Percentiles rank a stretch among this genome's conserved stretches.
phyloP scores from a whole-genome alignment of 1,284 basidiomycete species.

The Marasmius sp. region DNA sequence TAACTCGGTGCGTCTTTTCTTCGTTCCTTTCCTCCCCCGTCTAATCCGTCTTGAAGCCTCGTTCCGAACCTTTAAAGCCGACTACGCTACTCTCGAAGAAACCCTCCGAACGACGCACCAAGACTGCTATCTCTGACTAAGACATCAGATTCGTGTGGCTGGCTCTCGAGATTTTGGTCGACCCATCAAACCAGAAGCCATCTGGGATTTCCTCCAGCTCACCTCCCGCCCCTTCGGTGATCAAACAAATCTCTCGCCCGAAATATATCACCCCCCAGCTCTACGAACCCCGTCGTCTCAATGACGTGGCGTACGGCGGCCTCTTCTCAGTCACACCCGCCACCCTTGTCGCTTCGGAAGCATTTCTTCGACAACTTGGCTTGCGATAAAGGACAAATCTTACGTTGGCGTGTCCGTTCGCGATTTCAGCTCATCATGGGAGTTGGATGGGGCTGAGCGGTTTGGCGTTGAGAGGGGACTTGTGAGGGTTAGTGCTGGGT shows the following conservation, averaged over 20 bases:
- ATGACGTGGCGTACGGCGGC: constrained; percentile 78
- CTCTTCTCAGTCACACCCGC: constrained; percentile 92
- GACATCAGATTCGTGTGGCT: no score
- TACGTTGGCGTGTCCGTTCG: constrained; percentile 91
- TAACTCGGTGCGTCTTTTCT: constrained; percentile 65
- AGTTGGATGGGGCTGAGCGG: constrained; percentile 88
- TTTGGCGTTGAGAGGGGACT: constrained; percentile 87
- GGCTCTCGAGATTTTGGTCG: no score
- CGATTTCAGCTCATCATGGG: constrained; percentile 91
- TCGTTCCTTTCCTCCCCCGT: constrained; percentile 1
- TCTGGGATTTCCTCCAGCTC: constrained; percentile 85
- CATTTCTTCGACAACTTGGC: constrained; percentile 86
- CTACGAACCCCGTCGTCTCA: constrained; percentile 70
- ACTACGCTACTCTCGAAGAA: constrained; percentile 67
- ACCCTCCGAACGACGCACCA: constrained; percentile 71
- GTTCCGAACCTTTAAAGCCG: constrained; percentile 82
- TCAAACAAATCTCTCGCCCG: constrained; percentile 91
- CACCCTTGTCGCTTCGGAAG: constrained; percentile 62
- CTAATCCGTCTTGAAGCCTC: constrained; percentile 46
- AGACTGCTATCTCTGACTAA: constrained; percentile 86
- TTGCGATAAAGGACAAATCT: constrained; percentile 96
- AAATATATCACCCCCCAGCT: constrained; percentile 76
- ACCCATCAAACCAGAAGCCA: constrained; percentile 82
- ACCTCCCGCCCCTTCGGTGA: constrained; percentile 65
- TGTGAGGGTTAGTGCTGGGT: constrained; percentile 88